Base-by-base conservation (phyloP, 1,139 yeast species). In the Meyerozyma athensensis region DNA sequence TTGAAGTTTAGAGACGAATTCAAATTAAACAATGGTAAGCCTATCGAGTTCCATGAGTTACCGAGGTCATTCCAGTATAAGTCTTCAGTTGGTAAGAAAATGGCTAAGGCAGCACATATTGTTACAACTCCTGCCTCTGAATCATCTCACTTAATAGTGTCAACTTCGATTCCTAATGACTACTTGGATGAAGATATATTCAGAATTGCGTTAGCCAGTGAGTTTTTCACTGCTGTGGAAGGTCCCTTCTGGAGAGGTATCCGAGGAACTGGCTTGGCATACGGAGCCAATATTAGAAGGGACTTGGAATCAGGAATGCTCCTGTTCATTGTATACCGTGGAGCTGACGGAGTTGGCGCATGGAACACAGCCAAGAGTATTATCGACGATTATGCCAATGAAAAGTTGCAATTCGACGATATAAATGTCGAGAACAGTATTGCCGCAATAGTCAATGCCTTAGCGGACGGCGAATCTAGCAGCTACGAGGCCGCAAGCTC, bases 241-340 rank as follows among this genome's bases (percentile, higher is more conserved):
- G 99, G 99, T 1, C 97, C 98, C 26, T 82, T 92, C 48, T 92
- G 98, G 97, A 77, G 89, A 53, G 96, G 94, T 36, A 86, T 94
- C 30, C 77, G 99, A 61, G 99, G 99, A 28, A 77, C 90, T 1
- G 99, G 99, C 2, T 68, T 87, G 38, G 97, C 97, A 0, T 94
- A 94, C 58, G 97, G 97, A 22, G 94, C 92, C 1, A 70, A 65
- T 39, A 69, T 87, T 45, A 57, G 69, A 21, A 68, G 78, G 38
- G 72, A 73, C 47, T 54, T 77, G 13, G 96, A 89, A 47, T 65
- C 77, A 24, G 95, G 95, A 2, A 75, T 72, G 36, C 61, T 90
- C 42, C 69, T 72, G 8, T 85, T 81, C 52, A 72, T 72, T 35
- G 70, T 92, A 19, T 86, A 86, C 53, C 74, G 97, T 46, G 96